A percentile compares a stretch with the other conserved stretches of the same genome.
phyloP scores from a whole-genome alignment of 2,329 filamentous ascomycete species.

The Sporothrix brunneoviolacea region DNA sequence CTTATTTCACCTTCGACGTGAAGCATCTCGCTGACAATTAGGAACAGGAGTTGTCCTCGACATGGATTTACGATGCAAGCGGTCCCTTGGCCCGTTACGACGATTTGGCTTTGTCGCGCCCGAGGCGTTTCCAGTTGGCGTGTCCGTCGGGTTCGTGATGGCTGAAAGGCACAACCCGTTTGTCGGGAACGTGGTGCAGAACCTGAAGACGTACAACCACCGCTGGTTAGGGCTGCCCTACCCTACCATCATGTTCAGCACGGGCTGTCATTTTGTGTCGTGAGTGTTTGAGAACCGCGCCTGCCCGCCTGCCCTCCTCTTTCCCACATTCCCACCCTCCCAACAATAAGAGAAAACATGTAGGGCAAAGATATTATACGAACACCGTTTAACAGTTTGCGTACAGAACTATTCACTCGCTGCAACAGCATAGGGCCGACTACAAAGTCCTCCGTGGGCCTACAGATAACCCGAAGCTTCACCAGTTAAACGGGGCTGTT shows the following conservation, averaged over 20 bases:
- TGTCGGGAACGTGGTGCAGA: constrained; percentile 6
- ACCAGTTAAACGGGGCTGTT: constrained; percentile 12
- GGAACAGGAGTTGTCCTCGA: constrained; percentile 8
- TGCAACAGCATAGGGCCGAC: not conserved
- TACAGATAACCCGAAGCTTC: constrained; percentile 7
- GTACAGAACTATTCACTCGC: constrained; percentile 3
- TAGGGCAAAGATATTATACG: too few relatives aligned
- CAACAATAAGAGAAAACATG: too few relatives aligned
- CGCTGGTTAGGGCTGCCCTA: constrained; percentile 11
- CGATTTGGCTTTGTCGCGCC: constrained; percentile 12
- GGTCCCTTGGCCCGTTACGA: constrained; percentile 10
- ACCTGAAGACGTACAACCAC: constrained; percentile 8
- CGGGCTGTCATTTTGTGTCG: constrained; percentile 13
- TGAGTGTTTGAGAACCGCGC: too few relatives aligned
- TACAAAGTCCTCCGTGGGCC: constrained; percentile 12
- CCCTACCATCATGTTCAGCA: constrained; percentile 13
- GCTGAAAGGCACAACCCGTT: constrained; percentile 10
- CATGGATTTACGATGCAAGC: constrained; percentile 13
- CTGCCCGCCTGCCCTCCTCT: not conserved
- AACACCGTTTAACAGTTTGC: too few relatives aligned
- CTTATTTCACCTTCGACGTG: too few relatives aligned
- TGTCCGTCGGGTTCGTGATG: constrained; percentile 13
- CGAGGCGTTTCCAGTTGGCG: constrained; percentile 9
- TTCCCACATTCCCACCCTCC: not conserved
- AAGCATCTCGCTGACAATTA: too few relatives aligned